Conservation (phyloP, 352 stramenopile genomes). For the Pseudoperonospora humuli region DNA sequence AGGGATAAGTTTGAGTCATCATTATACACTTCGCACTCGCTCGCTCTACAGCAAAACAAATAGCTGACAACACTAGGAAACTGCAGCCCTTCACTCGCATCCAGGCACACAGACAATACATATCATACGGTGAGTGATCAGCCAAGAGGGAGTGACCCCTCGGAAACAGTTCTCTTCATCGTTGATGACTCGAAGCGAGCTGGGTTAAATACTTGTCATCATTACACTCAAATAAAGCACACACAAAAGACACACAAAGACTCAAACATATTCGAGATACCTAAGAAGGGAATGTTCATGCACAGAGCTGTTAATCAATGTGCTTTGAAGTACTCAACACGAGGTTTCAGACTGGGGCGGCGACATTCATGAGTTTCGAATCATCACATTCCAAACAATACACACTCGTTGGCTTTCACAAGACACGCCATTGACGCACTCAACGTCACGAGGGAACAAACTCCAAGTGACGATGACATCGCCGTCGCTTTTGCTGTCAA, state of each 20-base stretch:
- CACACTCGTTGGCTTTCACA: no score
- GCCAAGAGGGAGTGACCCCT: slow-evolving; percentile 86
- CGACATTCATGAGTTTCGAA: no score
- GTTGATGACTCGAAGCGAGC: slow-evolving; percentile 79
- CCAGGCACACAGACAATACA: slow-evolving; percentile 12
- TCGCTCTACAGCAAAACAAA: background rate
- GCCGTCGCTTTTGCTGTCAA: no score
- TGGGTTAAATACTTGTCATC: slow-evolving; percentile 84
- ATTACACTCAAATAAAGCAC: slow-evolving; percentile 51
- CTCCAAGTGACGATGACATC: no score
- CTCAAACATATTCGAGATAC: no score
- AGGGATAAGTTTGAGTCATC: slow-evolving; percentile 86
- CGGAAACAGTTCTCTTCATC: slow-evolving; percentile 86
- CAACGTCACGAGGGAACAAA: no score
- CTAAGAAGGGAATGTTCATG: no score
- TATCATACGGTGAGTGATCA: slow-evolving; percentile 51
- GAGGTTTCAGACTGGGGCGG: no score
- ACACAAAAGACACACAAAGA: slow-evolving; percentile 1
- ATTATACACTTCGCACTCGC: slow-evolving; percentile 35
- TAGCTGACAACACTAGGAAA: background rate
- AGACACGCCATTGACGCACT: no score
- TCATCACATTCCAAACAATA: no score
- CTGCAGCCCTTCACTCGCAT: slow-evolving; percentile 15
- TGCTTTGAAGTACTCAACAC: no score
- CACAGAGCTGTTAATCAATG: no score